phyloP scores from a whole-genome alignment of 176 grass and related monocot species.

The Pontederia paniculata region DNA sequence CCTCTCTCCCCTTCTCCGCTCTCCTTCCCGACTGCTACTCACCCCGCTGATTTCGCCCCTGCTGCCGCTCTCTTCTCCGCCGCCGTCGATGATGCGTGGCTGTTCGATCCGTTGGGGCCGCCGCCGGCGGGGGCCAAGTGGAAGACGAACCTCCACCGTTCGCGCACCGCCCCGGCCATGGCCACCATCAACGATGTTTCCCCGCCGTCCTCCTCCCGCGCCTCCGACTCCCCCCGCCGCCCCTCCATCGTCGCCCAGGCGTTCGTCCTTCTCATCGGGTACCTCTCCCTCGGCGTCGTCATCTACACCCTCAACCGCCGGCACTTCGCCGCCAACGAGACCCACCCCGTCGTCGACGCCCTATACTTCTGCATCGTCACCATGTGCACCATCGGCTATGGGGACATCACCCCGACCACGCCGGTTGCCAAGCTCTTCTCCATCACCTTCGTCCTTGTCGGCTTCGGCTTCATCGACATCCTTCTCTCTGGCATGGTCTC shows the following conservation, averaged over 20 bases:
- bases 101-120: conserved; percentile 23
- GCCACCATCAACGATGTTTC: conserved; percentile 18
- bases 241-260: conserved; percentile 53
- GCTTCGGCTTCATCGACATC: conserved; percentile 82
- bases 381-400: conserved; percentile 93
- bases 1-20: background rate
- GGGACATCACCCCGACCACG: conserved; percentile 79
- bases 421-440: conserved; percentile 84
- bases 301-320: conserved; percentile 51
- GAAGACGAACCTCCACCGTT: conserved; percentile 68
- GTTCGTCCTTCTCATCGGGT: conserved; percentile 56
- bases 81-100: conserved; percentile 1
- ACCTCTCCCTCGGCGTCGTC: conserved; percentile 65
- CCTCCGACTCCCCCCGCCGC: conserved; percentile 12
- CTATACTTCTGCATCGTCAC: conserved; percentile 98
- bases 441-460: conserved; percentile 72
- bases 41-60: background rate
- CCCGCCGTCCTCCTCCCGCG: background rate
- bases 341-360: conserved; percentile 79
- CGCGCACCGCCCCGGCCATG: conserved; percentile 65
- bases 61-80: background rate
- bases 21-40: background rate
- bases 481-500: conserved; percentile 83
- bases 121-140: background rate
- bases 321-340: conserved; percentile 45